phyloP scores from a whole-genome alignment of 345 rosid genomes.

The Hibiscus tridactylites region DNA sequence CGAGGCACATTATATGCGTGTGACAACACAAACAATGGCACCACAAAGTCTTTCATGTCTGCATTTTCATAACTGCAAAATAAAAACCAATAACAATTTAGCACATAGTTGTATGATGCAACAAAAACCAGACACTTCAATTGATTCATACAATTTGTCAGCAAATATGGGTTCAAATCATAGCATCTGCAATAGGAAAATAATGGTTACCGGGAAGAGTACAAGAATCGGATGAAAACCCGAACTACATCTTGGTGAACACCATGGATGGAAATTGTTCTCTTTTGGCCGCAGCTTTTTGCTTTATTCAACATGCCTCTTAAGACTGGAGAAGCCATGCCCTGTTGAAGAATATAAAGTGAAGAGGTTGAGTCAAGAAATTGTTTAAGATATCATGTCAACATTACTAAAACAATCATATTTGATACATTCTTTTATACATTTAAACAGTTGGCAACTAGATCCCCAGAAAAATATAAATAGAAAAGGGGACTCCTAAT shows the following conservation, averaged over 20 bases:
- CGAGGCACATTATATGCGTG: constrained; percentile 61
- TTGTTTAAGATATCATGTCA: constrained; percentile 4
- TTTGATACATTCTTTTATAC: neutral
- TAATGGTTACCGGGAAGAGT: neutral
- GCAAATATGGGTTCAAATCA: neutral
- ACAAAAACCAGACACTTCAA: neutral
- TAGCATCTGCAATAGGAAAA: neutral
- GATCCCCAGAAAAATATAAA: neutral
- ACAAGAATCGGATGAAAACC: neutral
- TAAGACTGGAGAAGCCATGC: neutral
- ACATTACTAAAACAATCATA: neutral
- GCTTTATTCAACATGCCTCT: neutral
- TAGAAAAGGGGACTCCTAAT: no score
- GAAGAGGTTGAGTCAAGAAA: neutral
- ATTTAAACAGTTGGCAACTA: neutral
- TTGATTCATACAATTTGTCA: neutral
- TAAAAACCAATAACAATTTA: constrained; percentile 11
- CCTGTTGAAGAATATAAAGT: neutral
- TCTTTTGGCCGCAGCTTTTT: neutral
- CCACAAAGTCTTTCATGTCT: constrained; percentile 51
- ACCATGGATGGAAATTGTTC: neutral
- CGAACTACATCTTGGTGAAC: neutral
- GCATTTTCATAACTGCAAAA: constrained; percentile 15
- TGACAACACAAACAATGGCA: constrained; percentile 66
- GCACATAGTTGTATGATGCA: neutral